phyloP scores from a whole-genome alignment of 129 eudicot species.

The Pulicaria dysenterica region DNA sequence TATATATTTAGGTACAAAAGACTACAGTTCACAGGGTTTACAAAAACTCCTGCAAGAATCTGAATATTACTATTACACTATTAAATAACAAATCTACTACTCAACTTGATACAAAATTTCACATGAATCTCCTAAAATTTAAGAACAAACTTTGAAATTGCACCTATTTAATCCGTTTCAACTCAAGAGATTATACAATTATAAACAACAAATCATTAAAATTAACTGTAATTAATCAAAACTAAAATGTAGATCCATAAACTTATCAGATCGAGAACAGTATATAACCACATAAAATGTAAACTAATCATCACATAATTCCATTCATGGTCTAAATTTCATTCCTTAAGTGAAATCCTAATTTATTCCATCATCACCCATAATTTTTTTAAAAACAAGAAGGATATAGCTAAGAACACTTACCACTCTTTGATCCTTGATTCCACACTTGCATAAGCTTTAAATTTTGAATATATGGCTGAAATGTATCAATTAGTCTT shows the following conservation, averaged over 20 bases:
- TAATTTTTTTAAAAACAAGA: too few species aligned
- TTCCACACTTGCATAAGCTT: too few species aligned
- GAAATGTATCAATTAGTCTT: too few species aligned
- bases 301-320: conserved; percentile 14
- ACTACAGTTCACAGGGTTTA: conserved; percentile 1
- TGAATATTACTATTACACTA: neutral
- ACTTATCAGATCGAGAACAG: conserved; percentile 31
- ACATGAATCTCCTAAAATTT: conserved; percentile 12
- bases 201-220: conserved; percentile 13
- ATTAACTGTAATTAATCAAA: conserved; percentile 9
- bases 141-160: neutral
- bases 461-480: too few species aligned
- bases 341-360: too few species aligned
- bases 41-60: conserved; percentile 6
- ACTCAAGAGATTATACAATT: conserved; percentile 1
- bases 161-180: conserved; percentile 19
- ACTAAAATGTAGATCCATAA: conserved; percentile 44
- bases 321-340: conserved; percentile 15
- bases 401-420: too few species aligned
- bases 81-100: conserved; percentile 10
- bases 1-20: neutral
- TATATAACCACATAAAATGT: conserved; percentile 6
- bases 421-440: too few species aligned
- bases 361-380: too few species aligned
- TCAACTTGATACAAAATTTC: conserved; percentile 16